These are phyloP conservation scores for Primulina tabacum DNA, from an alignment of 257 asterid genomes.

Conservation along the genomic window DNA sequence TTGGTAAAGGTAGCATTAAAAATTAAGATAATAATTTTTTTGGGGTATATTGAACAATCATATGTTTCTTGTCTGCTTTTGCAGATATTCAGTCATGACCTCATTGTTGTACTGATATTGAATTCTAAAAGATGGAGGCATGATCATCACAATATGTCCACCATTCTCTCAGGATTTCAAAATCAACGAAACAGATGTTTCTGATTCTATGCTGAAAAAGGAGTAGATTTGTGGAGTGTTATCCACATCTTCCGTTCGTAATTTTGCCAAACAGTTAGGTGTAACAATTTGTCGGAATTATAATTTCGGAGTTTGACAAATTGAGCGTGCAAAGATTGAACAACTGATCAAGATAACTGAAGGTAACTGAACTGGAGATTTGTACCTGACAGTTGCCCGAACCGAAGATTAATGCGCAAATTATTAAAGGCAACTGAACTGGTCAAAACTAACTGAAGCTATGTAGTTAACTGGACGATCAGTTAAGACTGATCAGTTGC, in stretches of 20 bases:
- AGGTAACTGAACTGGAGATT: no score
- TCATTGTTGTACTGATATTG: neutral
- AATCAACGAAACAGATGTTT: constrained; percentile 31
- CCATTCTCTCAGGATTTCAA: constrained; percentile 28
- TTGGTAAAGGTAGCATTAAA: constrained; percentile 63
- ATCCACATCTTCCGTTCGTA: constrained; percentile 85
- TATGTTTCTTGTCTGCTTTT: neutral
- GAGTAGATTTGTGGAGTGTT: constrained; percentile 44
- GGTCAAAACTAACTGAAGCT: no score
- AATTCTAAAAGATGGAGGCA: constrained; percentile 4
- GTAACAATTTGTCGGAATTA: constrained; percentile 31
- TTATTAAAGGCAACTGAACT: no score
- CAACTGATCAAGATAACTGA: no score
- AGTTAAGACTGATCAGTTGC: no score
- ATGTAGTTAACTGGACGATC: no score
- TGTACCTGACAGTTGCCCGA: no score
- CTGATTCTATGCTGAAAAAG: constrained; percentile 34
- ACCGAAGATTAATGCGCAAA: no score
- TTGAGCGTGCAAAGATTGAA: no score
- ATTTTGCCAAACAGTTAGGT: constrained; percentile 66
- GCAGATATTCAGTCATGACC: neutral
- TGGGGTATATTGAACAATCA: no score
- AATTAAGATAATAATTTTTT: neutral
- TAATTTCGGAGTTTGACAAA: no score
- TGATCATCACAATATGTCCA: constrained; percentile 3